A percentile compares a stretch with the other conserved stretches of the same genome.
phyloP scores from a whole-genome alignment of 2,329 filamentous ascomycete genomes.

The Fusarium anguioides region DNA sequence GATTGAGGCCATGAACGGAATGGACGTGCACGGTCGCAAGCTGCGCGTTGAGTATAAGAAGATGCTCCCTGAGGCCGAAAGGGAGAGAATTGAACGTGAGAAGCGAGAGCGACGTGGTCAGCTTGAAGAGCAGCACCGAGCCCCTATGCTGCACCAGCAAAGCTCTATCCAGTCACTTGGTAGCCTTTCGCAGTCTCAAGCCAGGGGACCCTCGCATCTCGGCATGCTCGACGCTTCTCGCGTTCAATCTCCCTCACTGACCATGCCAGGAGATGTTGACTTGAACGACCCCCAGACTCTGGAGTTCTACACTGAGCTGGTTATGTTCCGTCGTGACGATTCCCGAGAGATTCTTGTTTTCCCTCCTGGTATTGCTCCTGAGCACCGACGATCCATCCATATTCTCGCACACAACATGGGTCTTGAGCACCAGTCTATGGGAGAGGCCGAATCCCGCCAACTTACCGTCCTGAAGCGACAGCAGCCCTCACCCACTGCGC shows the following conservation, averaged over 20 bases:
- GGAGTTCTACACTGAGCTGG: conserved; percentile 88
- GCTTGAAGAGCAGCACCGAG: conserved; percentile 93
- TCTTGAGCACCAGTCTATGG: conserved; percentile 89
- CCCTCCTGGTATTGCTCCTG: conserved; percentile 80
- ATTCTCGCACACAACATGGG: conserved; percentile 96
- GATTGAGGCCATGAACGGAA: conserved; percentile 93
- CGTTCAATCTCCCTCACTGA: conserved; percentile 20
- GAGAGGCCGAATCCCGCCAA: conserved; percentile 86
- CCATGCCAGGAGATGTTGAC: conserved; percentile 73
- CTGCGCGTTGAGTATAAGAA: conserved; percentile 99
- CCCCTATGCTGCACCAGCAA: conserved; percentile 83
- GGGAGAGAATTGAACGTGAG: conserved; percentile 95
- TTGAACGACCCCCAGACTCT: conserved; percentile 91
- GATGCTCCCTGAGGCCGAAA: conserved; percentile 94
- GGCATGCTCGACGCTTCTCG: conserved; percentile 50
- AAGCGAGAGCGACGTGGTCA: conserved; percentile 96
- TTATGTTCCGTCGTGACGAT: conserved; percentile 86
- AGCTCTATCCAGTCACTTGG: conserved; percentile 84
- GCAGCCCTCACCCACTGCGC: conserved; percentile 62
- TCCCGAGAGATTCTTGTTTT: conserved; percentile 85
- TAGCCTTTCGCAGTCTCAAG: conserved; percentile 73
- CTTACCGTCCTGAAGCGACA: conserved; percentile 85
- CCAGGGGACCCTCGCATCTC: conserved; percentile 57
- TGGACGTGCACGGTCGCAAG: conserved; percentile 94
- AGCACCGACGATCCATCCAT: conserved; percentile 90